phyloP scores from a whole-genome alignment of 2,329 filamentous ascomycete species.

The Diaporthe destruens region DNA sequence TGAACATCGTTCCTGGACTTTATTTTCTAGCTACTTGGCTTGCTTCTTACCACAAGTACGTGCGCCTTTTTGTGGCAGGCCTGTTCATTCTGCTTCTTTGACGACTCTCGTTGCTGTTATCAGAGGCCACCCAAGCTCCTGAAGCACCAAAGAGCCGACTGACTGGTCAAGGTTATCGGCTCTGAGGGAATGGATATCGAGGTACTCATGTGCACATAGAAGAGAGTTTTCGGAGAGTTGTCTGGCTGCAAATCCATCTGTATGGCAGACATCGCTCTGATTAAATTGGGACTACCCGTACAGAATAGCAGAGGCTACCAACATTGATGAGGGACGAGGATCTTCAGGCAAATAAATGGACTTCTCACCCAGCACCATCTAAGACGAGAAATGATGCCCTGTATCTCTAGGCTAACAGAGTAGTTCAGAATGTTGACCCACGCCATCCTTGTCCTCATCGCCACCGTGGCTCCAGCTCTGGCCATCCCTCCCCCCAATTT shows the following conservation, averaged over 20 bases:
- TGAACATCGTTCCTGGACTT: fast-evolving
- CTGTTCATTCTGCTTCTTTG: background rate
- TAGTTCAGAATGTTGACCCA: constrained; percentile 15
- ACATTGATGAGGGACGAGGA: background rate
- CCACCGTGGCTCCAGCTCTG: constrained; percentile 35
- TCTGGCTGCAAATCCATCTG: background rate
- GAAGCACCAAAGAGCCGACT: background rate
- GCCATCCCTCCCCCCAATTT: constrained; percentile 38
- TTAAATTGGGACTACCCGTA: background rate
- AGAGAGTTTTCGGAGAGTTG: background rate
- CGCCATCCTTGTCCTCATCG: constrained; percentile 12
- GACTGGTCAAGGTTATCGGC: constrained; percentile 22
- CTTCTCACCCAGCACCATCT: background rate
- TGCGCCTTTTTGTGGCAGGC: background rate
- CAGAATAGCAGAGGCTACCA: background rate
- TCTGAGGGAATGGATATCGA: background rate
- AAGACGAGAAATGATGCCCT: no score
- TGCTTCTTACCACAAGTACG: background rate
- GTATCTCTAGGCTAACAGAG: background rate
- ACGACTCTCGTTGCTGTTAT: fast-evolving
- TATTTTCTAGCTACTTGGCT: background rate
- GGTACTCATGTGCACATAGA: constrained; percentile 1
- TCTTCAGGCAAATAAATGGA: background rate
- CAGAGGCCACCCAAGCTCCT: background rate
- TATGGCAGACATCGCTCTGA: background rate